phyloP scores from a whole-genome alignment of 768 basidiomycete genomes.

The Kwoniella botswanensis region DNA sequence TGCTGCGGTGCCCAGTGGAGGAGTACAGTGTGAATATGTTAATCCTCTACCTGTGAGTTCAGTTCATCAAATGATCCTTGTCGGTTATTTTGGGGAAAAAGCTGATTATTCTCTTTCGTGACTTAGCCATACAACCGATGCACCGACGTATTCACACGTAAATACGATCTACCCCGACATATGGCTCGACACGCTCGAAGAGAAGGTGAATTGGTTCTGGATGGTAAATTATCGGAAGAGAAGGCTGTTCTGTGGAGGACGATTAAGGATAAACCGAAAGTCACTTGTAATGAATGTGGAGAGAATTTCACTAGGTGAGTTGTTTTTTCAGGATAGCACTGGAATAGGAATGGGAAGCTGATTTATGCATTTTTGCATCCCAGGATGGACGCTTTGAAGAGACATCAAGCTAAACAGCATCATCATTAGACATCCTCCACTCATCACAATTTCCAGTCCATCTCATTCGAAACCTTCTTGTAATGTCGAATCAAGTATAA shows the following conservation, averaged over 20 bases:
- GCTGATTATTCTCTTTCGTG: constrained; percentile 8
- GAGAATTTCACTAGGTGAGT: constrained; percentile 54
- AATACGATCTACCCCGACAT: constrained; percentile 53
- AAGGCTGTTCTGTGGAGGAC: constrained; percentile 50
- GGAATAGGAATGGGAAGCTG: background rate
- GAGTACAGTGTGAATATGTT: constrained; percentile 52
- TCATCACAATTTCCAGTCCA: too few species aligned
- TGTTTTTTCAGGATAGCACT: background rate
- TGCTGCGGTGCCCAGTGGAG: constrained; percentile 12
- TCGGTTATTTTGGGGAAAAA: background rate
- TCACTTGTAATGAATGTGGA: constrained; percentile 42
- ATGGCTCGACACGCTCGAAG: constrained; percentile 54
- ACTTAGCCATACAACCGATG: constrained; percentile 51
- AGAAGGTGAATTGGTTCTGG: constrained; percentile 51
- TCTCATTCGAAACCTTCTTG: too few species aligned
- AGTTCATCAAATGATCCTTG: too few species aligned
- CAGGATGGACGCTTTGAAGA: constrained; percentile 53
- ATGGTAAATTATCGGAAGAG: constrained; percentile 47
- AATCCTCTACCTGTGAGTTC: constrained; percentile 50
- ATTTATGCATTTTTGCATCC: background rate
- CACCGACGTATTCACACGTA: constrained; percentile 51
- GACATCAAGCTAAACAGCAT: constrained; percentile 53
- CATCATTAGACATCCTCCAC: constrained; percentile 23
- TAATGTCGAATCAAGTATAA: too few species aligned
- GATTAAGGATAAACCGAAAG: constrained; percentile 54